Conservation (phyloP, 805 yeast genomes). For the Suhomyces vadensis region DNA sequence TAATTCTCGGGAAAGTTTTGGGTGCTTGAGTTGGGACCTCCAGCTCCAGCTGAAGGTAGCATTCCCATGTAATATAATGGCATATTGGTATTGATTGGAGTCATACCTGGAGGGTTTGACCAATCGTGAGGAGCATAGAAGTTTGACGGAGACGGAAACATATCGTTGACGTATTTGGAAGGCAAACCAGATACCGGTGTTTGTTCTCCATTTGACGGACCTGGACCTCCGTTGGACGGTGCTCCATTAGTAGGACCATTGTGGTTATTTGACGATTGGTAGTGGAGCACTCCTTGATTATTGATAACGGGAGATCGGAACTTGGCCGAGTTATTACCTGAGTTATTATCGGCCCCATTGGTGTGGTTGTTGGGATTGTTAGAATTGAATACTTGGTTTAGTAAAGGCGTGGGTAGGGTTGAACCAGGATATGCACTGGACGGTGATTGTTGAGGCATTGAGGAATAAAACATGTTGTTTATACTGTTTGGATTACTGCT, state of each 20-base stretch:
- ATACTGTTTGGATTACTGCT: conserved; percentile 9
- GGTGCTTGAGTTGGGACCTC: conserved; percentile 4
- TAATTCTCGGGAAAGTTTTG: not conserved
- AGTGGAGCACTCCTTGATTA: conserved; percentile 1
- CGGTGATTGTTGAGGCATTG: conserved; percentile 29
- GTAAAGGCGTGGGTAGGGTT: conserved; percentile 32
- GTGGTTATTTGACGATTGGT: not conserved
- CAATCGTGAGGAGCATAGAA: conserved; percentile 59
- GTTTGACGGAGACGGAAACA: conserved; percentile 80
- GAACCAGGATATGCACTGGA: conserved; percentile 23
- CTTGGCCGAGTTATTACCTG: conserved; percentile 5
- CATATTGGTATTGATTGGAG: conserved; percentile 30
- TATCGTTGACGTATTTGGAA: conserved; percentile 66
- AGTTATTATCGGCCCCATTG: not conserved
- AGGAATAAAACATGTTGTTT: conserved; percentile 18
- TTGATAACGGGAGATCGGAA: conserved; percentile 1
- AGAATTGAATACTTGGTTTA: conserved; percentile 31
- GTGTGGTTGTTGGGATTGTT: not conserved
- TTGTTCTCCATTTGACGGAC: conserved; percentile 49
- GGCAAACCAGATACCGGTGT: conserved; percentile 74
- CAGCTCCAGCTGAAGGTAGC: conserved; percentile 28
- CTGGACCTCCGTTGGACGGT: conserved; percentile 1
- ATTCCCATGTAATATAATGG: conserved; percentile 41
- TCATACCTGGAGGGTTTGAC: conserved; percentile 28
- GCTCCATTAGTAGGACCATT: not conserved